A percentile compares a stretch with the other conserved stretches of the same genome.
Conservation (phyloP, 306 rosid species). For the Aeschynomene evenia region DNA sequence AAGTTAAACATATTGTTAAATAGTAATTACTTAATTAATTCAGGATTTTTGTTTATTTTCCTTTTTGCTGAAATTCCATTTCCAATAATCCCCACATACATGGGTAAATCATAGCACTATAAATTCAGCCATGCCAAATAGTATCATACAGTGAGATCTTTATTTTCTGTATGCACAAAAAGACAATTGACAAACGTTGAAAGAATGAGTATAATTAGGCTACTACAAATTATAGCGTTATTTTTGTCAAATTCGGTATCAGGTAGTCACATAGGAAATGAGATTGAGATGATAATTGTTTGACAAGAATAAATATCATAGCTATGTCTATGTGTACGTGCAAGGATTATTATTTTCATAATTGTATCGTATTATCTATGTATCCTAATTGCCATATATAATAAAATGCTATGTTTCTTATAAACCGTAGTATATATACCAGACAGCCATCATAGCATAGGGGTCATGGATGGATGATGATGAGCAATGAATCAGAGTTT, state of each 20-base stretch:
- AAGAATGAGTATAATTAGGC: no score
- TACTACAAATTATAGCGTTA: background rate
- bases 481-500: background rate
- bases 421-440: background rate
- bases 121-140: background rate
- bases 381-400: no score
- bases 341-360: conserved; percentile 19
- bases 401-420: background rate
- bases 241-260: background rate
- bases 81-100: background rate
- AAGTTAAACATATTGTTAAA: no score
- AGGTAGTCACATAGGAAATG: background rate
- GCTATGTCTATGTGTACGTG: background rate
- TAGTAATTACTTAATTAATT: no score
- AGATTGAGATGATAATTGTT: no score
- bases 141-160: no score
- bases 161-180: no score
- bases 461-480: conserved; percentile 1
- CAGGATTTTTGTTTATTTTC: no score
- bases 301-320: background rate
- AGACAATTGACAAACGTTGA: no score
- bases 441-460: conserved; percentile 12
- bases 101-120: background rate
- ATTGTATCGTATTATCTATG: conserved; percentile 5
- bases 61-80: no score